Percentiles rank a stretch among this genome's conserved stretches.
These are phyloP conservation scores for Penicillium soppii DNA, from an alignment of 495 filamentous ascomycete genomes.

Conservation along the genomic window DNA sequence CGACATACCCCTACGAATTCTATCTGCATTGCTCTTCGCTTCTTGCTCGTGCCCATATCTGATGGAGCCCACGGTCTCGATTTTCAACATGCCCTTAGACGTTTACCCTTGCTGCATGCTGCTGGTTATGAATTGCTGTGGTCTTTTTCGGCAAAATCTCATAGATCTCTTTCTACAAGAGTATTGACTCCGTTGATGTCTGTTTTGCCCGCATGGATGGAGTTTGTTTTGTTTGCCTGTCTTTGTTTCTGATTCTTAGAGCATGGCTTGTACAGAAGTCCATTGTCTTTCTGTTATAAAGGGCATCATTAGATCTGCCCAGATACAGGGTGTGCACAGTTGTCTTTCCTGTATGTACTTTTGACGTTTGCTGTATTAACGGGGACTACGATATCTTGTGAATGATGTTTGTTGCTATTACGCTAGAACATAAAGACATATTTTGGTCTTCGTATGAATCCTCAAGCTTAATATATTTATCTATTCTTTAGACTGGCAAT, in stretches of 20 bases:
- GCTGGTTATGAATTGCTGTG: conserved; percentile 1
- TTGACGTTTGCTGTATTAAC: not conserved
- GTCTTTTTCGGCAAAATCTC: not conserved
- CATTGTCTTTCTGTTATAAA: not conserved
- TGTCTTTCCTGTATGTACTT: not conserved
- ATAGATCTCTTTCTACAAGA: not conserved
- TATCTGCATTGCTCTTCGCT: not conserved
- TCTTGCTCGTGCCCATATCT: conserved; percentile 4
- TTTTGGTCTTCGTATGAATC: not conserved
- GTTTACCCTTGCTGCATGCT: not conserved
- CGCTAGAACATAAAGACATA: not conserved
- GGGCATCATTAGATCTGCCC: not conserved
- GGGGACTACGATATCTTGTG: not conserved
- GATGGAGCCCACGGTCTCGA: not conserved
- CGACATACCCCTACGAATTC: conserved; percentile 1
- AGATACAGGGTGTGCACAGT: not conserved
- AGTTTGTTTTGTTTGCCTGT: conserved; percentile 2
- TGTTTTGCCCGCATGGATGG: conserved; percentile 8
- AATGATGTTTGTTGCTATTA: not conserved
- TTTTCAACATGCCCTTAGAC: conserved; percentile 1
- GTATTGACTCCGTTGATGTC: not conserved
- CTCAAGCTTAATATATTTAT: no score
- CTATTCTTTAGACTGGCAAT: no score
- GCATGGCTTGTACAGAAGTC: not conserved
- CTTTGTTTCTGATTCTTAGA: not conserved